Base-by-base conservation (phyloP, 352 stramenopile genomes). In the Phytophthora fragariae region DNA sequence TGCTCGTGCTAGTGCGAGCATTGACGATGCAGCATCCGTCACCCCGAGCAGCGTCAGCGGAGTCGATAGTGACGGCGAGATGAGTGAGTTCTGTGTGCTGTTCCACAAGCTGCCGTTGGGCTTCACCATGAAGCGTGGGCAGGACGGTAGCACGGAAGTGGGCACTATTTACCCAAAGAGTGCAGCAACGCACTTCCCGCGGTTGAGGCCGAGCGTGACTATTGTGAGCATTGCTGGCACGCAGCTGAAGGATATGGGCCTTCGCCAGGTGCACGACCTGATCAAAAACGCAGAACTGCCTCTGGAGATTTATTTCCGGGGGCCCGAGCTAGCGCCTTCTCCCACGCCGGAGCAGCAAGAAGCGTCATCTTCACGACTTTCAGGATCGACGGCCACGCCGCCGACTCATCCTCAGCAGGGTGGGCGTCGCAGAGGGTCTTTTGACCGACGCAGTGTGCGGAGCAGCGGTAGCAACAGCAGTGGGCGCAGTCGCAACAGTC, bases 51-150 rank as follows among this genome's bases (percentile, higher is more conserved):
- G 68, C 33, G 62, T 78, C 44, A 76, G 81, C 69, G 68, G 70
- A 29, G 68, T 73, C 11, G 58, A 77, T 31, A 65, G 50, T 37
- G 75, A 76, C 17, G 65, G 57, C 41, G 66, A 70, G 29, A 75
- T 27, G 49, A 91, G 66, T 60, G 87, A 92, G 62, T 96, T 97
- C 62, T 77, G 78, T 24, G 77, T 97, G 58, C 64, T 94, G 41
- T 97, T 97, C 67, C 89, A 97, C 75, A 90, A 87, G 35, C 83
- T 96, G 14, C 90, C 90, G 47, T 79, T 97, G 19, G 90, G 90
- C 8, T 96, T 97, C 62, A 95, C 89, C 5, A 86, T 97, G 76
- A 93, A 93, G 68, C 85, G 92, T 52, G 84, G 88, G 15, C 81
- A 85, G 68, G 85, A 93, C 69, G 66, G 67, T 17, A 80, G 70